A percentile compares a stretch with the other conserved stretches of the same genome.
Evolutionary conservation across 371 early-diverging fungal genomes (phyloP).

Genomic region (Sporodiniella umbellata): DNA sequence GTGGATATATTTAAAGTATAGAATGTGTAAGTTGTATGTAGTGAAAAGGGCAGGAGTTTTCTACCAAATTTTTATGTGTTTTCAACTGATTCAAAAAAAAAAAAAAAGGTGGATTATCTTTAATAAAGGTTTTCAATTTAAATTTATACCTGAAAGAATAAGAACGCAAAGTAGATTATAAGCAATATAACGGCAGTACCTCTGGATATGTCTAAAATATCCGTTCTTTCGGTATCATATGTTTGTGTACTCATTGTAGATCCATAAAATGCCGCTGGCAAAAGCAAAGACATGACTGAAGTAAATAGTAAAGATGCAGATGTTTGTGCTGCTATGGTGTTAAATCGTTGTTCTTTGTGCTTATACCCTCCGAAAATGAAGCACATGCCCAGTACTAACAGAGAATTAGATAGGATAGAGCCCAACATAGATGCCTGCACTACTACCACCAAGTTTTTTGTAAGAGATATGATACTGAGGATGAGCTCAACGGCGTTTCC

Average conservation of each 20-base stretch:
- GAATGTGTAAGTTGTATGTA: not conserved
- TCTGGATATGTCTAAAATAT: slow-evolving; percentile 61
- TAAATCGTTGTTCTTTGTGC: slow-evolving; percentile 69
- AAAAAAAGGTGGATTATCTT: not conserved
- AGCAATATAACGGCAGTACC: slow-evolving; percentile 73
- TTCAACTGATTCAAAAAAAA: slow-evolving; percentile 36
- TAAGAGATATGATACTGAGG: slow-evolving; percentile 76
- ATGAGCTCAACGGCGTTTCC: slow-evolving; percentile 87
- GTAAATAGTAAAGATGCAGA: slow-evolving; percentile 72
- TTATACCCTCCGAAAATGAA: slow-evolving; percentile 75
- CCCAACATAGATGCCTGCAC: slow-evolving; percentile 85
- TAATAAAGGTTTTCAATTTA: not conserved
- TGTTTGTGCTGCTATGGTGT: slow-evolving; percentile 74
- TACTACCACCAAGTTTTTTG: slow-evolving; percentile 66
- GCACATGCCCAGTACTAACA: slow-evolving; percentile 73
- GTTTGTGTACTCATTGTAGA: slow-evolving; percentile 22
- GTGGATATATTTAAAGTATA: not conserved
- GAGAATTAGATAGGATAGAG: slow-evolving; percentile 79
- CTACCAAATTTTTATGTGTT: slow-evolving; percentile 63
- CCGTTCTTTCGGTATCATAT: slow-evolving; percentile 17
- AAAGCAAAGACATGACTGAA: slow-evolving; percentile 66
- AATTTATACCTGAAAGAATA: slow-evolving; percentile 64
- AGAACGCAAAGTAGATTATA: slow-evolving; percentile 65
- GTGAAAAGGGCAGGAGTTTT: not conserved
- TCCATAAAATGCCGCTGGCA: slow-evolving; percentile 78